Percentiles rank a stretch among this genome's conserved stretches.
Conservation (phyloP, 352 stramenopile genomes). For the Phytophthora aleatoria region DNA sequence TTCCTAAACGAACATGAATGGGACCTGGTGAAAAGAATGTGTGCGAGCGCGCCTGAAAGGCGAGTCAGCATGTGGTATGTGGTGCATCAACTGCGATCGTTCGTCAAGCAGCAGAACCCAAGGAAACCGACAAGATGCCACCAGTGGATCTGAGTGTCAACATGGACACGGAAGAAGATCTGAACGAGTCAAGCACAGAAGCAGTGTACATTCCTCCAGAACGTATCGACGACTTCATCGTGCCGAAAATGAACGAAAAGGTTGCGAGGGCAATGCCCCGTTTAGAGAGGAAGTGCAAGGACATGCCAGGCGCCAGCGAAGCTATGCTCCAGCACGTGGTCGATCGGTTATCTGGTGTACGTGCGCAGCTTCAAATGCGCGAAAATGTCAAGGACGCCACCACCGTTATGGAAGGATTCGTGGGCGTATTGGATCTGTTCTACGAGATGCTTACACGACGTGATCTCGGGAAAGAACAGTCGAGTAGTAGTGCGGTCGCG, state of each 20-base stretch:
- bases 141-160: constrained; percentile 33
- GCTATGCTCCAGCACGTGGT: constrained; percentile 24
- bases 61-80: constrained; percentile 36
- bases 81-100: constrained; percentile 33
- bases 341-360: constrained; percentile 15
- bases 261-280: constrained; percentile 26
- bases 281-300: constrained; percentile 9
- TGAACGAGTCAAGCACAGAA: constrained; percentile 10
- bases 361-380: constrained; percentile 15
- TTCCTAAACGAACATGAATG: constrained; percentile 29
- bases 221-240: constrained; percentile 31
- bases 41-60: constrained; percentile 5
- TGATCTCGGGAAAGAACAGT: constrained; percentile 22
- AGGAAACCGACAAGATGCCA: neutral
- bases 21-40: constrained; percentile 37
- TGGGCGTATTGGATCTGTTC: constrained; percentile 22
- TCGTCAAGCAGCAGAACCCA: constrained; percentile 13
- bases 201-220: constrained; percentile 15
- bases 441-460: constrained; percentile 24
- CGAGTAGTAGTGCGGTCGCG: constrained; percentile 14
- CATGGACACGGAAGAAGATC: constrained; percentile 19
- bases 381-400: constrained; percentile 15
- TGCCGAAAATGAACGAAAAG: constrained; percentile 30
- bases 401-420: constrained; percentile 26
- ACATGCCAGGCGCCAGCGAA: constrained; percentile 5